Evolutionary conservation across 305 asterid genomes (phyloP).

Genomic region (Fraxinus xanthoxyloides): DNA sequence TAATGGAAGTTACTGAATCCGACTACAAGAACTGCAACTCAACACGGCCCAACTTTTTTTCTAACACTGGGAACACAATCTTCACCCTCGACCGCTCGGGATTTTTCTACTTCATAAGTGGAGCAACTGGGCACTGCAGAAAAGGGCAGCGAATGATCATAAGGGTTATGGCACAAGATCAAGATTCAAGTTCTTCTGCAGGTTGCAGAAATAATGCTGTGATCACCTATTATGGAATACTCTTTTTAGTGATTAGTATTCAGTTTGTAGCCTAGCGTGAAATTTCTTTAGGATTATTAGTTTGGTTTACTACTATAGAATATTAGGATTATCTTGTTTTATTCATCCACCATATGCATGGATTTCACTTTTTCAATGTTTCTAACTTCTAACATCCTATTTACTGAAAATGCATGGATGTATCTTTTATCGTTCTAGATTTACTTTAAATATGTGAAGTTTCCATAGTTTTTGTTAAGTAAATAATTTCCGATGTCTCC

Average conservation of each 20-base stretch:
- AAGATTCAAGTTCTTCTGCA: slow-evolving; percentile 16
- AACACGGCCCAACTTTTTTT: slow-evolving; percentile 49
- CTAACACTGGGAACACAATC: slow-evolving; percentile 55
- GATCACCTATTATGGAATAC: neutral
- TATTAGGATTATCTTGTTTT: neutral
- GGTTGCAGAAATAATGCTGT: slow-evolving; percentile 3
- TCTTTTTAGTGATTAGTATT: neutral
- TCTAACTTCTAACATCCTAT: neutral
- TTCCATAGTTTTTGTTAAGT: neutral
- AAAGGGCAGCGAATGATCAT: slow-evolving; percentile 61
- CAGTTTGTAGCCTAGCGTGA: neutral
- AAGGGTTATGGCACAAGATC: slow-evolving; percentile 52
- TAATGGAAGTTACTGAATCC: slow-evolving; percentile 54
- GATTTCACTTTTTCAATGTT: neutral
- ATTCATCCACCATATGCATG: neutral
- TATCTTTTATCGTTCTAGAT: neutral
- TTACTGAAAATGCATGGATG: neutral
- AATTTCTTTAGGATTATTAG: neutral
- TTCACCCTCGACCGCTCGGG: slow-evolving; percentile 50
- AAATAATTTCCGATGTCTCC: neutral
- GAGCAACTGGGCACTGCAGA: slow-evolving; percentile 58
- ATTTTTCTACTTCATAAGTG: slow-evolving; percentile 68
- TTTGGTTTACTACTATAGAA: neutral
- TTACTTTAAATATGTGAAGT: too few relatives aligned
- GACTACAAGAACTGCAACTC: slow-evolving; percentile 68